These are phyloP conservation scores for Cunninghamia lanceolata DNA, from an alignment of 75 land plant genomes.

Conservation along the genomic window DNA sequence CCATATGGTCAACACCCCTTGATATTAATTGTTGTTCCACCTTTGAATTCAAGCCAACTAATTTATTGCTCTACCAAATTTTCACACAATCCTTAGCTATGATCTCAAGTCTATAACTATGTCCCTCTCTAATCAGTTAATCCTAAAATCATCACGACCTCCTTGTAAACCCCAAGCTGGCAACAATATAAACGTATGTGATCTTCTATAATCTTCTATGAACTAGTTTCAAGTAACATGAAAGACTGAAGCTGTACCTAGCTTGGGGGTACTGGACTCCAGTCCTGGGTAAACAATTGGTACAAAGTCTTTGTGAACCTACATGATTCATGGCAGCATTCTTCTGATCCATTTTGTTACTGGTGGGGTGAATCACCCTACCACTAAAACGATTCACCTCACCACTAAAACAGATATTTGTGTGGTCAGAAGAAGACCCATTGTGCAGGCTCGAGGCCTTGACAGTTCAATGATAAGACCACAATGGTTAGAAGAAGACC, in stretches of 20 bases:
- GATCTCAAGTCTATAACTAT: not conserved
- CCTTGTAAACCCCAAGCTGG: not conserved
- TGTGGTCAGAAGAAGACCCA: not conserved
- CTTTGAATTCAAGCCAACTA: not conserved
- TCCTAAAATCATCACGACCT: not conserved
- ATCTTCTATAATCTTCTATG: not conserved
- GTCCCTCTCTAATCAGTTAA: not conserved
- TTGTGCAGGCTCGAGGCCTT: not conserved
- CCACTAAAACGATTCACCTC: not conserved
- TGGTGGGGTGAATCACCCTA: not conserved
- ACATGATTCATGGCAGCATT: not conserved
- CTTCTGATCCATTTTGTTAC: not conserved
- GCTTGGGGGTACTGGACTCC: not conserved
- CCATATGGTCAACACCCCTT: not conserved
- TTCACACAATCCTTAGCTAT: not conserved
- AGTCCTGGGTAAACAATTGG: not conserved
- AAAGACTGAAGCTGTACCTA: not conserved
- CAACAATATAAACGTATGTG: not conserved
- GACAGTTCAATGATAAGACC: not conserved
- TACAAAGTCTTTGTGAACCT: not conserved
- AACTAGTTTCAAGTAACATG: not conserved
- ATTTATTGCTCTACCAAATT: not conserved
- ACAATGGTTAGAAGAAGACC: too few species aligned
- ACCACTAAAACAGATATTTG: not conserved
- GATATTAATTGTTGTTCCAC: not conserved